These are phyloP conservation scores for Ceratonia siliqua DNA, from an alignment of 306 rosid genomes.

Conservation along the genomic window DNA sequence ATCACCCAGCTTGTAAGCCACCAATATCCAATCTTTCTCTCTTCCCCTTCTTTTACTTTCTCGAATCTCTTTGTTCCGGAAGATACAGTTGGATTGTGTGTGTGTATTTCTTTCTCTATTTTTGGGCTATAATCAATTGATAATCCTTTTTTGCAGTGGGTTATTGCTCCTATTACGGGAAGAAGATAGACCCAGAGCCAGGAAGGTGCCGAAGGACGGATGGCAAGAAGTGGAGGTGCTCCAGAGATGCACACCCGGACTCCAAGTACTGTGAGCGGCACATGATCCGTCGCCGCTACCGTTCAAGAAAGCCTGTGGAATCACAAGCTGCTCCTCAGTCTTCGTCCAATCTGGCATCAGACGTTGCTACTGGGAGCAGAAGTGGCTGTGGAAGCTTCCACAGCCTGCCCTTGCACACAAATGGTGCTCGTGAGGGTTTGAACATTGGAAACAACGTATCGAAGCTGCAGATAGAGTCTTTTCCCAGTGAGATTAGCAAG, in stretches of 20 bases:
- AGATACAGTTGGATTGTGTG: not conserved
- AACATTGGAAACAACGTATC: slow-evolving; percentile 49
- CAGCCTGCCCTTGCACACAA: slow-evolving; percentile 61
- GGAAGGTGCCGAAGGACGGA: slow-evolving; percentile 68
- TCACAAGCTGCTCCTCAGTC: slow-evolving; percentile 57
- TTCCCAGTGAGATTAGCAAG: slow-evolving; percentile 59
- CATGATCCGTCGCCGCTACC: slow-evolving; percentile 73
- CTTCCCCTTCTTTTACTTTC: not conserved
- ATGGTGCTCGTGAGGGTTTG: slow-evolving; percentile 52
- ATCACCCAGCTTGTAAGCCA: slow-evolving; percentile 62
- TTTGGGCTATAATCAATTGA: no score
- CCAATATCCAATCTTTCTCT: not conserved
- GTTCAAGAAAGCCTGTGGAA: slow-evolving; percentile 91
- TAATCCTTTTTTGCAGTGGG: slow-evolving; percentile 44
- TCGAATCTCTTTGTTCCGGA: not conserved
- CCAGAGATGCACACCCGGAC: slow-evolving; percentile 58
- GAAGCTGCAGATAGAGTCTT: slow-evolving; percentile 58
- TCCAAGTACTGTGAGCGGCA: slow-evolving; percentile 75
- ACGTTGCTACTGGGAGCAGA: slow-evolving; percentile 42
- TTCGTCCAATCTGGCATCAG: slow-evolving; percentile 44
- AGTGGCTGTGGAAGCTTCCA: slow-evolving; percentile 50
- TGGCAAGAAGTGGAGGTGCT: slow-evolving; percentile 71
- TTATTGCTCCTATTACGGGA: slow-evolving; percentile 57
- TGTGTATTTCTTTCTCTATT: not conserved
- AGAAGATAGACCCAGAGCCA: slow-evolving; percentile 69